These are phyloP conservation scores for Mortierella hygrophila DNA, from an alignment of 192 early-diverging fungal species.

Conservation along the genomic window DNA sequence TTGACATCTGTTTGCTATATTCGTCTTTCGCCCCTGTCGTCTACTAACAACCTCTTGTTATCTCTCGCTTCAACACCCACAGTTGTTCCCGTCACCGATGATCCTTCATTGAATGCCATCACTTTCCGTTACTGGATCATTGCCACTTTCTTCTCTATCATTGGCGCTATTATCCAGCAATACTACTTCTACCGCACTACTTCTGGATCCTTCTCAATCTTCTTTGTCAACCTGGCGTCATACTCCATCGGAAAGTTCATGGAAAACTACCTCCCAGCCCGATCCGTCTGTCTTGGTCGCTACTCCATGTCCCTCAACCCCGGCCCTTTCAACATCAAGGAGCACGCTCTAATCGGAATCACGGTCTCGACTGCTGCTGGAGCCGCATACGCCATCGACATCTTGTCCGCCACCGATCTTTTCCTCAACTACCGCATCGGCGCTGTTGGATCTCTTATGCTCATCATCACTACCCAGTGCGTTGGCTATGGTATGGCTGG, in stretches of 20 bases:
- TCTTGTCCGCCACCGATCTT: conserved; percentile 31
- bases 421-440: conserved; percentile 27
- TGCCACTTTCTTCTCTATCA: conserved; percentile 49
- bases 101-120: conserved; percentile 52
- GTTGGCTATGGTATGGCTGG: conserved; percentile 51
- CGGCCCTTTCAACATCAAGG: conserved; percentile 73
- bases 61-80: background rate
- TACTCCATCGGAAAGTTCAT: conserved; percentile 42
- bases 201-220: conserved; percentile 26
- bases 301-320: conserved; percentile 30
- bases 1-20: background rate
- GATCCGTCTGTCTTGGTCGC: conserved; percentile 6
- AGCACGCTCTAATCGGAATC: conserved; percentile 73
- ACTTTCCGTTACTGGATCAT: conserved; percentile 67
- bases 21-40: background rate
- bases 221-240: conserved; percentile 53
- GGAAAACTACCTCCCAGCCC: conserved; percentile 19
- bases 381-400: conserved; percentile 64
- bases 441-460: conserved; percentile 18
- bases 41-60: background rate
- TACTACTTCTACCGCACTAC: conserved; percentile 56
- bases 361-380: conserved; percentile 60
- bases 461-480: conserved; percentile 45
- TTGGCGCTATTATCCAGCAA: conserved; percentile 51
- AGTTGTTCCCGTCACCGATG: conserved; percentile 59